These are phyloP conservation scores for Inosperma sp. DNA, from an alignment of 768 basidiomycete species.

Conservation along the genomic window DNA sequence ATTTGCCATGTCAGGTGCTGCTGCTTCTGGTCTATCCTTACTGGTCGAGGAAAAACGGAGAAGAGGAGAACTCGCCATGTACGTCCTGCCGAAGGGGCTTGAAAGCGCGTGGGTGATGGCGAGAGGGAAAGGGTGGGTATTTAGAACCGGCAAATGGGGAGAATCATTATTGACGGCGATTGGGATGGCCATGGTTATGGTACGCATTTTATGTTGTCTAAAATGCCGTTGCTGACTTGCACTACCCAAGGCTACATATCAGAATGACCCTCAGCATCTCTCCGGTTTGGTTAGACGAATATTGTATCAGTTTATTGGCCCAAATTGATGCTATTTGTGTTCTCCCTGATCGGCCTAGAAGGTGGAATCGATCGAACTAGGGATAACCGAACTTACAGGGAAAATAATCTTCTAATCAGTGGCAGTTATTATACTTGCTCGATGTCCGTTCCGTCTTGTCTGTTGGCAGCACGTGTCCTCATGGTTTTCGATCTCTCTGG, in stretches of 20 bases:
- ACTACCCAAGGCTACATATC: slow-evolving; percentile 63
- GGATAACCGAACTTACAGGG: no score
- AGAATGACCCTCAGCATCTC: slow-evolving; percentile 76
- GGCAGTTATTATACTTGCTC: no score
- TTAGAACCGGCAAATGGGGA: slow-evolving; percentile 64
- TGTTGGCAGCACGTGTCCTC: no score
- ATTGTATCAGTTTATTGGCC: slow-evolving; percentile 86
- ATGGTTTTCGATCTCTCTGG: no score
- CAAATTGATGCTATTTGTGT: slow-evolving; percentile 46
- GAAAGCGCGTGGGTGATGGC: slow-evolving; percentile 88
- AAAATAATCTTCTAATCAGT: no score
- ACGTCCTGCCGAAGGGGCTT: slow-evolving; percentile 80
- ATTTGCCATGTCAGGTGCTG: slow-evolving; percentile 71
- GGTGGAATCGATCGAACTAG: no score
- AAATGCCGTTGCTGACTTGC: slow-evolving; percentile 3
- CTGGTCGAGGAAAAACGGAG: slow-evolving; percentile 85
- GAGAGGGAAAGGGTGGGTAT: slow-evolving; percentile 70
- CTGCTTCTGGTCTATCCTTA: slow-evolving; percentile 68
- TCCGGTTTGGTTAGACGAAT: slow-evolving; percentile 77
- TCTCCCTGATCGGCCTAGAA: no score
- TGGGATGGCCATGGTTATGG: slow-evolving; percentile 80
- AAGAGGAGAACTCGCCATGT: slow-evolving; percentile 91
- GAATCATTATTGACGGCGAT: slow-evolving; percentile 52
- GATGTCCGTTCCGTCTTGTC: no score
- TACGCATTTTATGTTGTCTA: slow-evolving; percentile 34